Evolutionary conservation across 352 stramenopile species (phyloP).

Genomic region (Pythium aristosporum): DNA sequence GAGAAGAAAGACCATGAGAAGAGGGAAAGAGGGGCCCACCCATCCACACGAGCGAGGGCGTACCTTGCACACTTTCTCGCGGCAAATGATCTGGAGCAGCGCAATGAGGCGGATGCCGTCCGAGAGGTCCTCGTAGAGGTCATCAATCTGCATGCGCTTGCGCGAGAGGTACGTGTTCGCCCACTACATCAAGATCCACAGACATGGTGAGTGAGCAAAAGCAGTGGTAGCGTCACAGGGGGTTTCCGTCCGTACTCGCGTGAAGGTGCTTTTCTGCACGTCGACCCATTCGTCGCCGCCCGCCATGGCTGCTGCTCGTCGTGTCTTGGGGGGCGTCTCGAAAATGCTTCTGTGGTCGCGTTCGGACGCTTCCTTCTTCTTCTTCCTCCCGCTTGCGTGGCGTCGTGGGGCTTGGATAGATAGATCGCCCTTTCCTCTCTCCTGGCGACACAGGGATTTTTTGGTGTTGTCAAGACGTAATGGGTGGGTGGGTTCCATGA

Average conservation of each 20-base stretch:
- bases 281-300: constrained; percentile 85
- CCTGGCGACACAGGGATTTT: constrained; percentile 1
- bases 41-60: constrained; percentile 8
- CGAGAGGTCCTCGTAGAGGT: constrained; percentile 87
- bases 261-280: constrained; percentile 92
- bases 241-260: constrained; percentile 45
- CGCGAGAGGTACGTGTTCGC: constrained; percentile 88
- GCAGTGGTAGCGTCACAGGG: too few relatives aligned
- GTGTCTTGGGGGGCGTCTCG: constrained; percentile 1
- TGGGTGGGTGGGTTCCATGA: not conserved
- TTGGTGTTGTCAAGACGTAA: constrained; percentile 16
- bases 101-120: constrained; percentile 87
- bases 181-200: constrained; percentile 52
- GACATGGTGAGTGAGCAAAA: not conserved
- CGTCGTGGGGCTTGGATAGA: not conserved
- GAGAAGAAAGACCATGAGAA: not conserved
- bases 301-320: constrained; percentile 37
- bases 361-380: not conserved
- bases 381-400: constrained; percentile 1
- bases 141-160: constrained; percentile 87
- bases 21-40: not conserved
- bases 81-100: constrained; percentile 88
- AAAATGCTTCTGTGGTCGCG: too few relatives aligned
- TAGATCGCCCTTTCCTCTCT: constrained; percentile 15
- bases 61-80: constrained; percentile 85